These are phyloP conservation scores for Aureobasidium sp. DNA, from an alignment of 2,329 filamentous ascomycete genomes.

Conservation along the genomic window DNA sequence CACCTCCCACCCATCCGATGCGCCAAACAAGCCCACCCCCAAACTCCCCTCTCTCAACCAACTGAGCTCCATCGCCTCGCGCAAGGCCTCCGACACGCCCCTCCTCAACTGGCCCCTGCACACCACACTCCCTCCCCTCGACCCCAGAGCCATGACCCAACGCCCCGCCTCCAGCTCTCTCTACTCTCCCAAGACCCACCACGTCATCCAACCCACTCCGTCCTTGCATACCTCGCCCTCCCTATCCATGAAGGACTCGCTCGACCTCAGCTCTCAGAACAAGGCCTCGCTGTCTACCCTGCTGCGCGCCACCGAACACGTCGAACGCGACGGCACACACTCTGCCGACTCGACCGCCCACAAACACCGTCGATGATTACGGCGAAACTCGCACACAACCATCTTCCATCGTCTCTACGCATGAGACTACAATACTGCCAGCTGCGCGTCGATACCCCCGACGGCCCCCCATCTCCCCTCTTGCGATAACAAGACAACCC, in stretches of 20 bases:
- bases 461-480: background rate
- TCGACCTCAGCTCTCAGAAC: background rate
- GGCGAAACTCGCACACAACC: no score
- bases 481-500: constrained; percentile 8
- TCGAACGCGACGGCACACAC: background rate
- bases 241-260: background rate
- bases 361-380: background rate
- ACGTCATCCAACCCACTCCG: background rate
- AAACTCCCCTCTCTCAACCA: background rate
- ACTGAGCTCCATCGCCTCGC: background rate
- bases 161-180: background rate
- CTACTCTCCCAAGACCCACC: background rate
- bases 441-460: background rate
- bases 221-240: background rate
- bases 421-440: background rate
- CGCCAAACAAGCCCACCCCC: background rate
- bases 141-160: background rate
- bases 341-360: background rate
- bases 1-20: background rate
- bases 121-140: constrained; percentile 7
- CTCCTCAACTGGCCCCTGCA: constrained; percentile 14
- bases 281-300: constrained; percentile 5
- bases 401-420: no score
- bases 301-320: constrained; percentile 5
- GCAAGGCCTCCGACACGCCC: background rate